Evolutionary conservation across 306 rosid species (phyloP), one percentile per base, ranked within the genome.

Genomic region (Sechiopsis laciniata): DNA sequence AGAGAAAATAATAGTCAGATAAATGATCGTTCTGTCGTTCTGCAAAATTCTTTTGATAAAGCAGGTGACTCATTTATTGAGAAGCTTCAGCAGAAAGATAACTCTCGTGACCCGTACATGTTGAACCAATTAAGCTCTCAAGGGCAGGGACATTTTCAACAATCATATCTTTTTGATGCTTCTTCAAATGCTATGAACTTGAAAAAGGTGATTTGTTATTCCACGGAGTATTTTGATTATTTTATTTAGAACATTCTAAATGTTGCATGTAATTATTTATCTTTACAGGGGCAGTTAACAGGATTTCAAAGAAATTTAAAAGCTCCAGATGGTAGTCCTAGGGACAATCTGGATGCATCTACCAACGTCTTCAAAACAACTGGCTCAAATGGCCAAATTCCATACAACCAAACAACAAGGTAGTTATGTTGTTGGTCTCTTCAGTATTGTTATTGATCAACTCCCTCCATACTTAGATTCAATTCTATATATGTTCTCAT

Each of bases 331-430:
- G 67, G 72, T 65, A 51, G 56, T 22, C 75, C 76, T 76, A 58
- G 80, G 56, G 76, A 78, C 35, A 71, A 76, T 79, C 45, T 82
- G 58, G 77, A 76, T 70, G 64, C 55, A 48, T 74, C 87, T 74
- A 69, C 72, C 55, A 58, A 80, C 55, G 73, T 75, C 24, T 56
- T 56, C 66, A 74, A 74, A 79, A 32, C 83, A 73, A 68, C 75
- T 7, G 79, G 77, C 76, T 73, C 71, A 70, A 63, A 60, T 73
- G 80, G 77, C 66, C 60, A 42, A 55, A 75, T 64, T 20, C 32
- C 60, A 35, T 72, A 56, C 35, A 77, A 73, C 51, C 80, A 77
- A 78, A 58, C 80, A 70, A 80, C 80, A 70, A 80, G 88, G 88
- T 85, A 82, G 79, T 78, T 64, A 32, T 16, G 24, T 42, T 42